Conservation (phyloP, 192 early-diverging fungal species). For the Funneliformis geosporum region DNA sequence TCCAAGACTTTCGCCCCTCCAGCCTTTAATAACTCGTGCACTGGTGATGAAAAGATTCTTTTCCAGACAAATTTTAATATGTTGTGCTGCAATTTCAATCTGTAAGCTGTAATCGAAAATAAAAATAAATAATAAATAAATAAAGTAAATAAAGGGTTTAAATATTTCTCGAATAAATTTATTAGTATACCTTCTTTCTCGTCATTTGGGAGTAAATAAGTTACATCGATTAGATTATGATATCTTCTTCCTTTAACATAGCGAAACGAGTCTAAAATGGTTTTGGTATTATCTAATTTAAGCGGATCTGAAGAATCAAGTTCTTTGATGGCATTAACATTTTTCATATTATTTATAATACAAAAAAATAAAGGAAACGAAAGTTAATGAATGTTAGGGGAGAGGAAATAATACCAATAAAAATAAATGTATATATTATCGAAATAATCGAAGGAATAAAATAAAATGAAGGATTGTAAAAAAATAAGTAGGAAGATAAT, state of each 20-base stretch:
- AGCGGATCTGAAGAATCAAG: background rate
- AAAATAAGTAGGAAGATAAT: too few species aligned
- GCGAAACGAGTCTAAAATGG: background rate
- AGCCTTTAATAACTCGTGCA: background rate
- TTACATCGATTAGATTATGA: constrained; percentile 26
- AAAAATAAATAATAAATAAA: too few species aligned
- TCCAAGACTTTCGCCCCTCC: constrained; percentile 7
- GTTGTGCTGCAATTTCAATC: constrained; percentile 1
- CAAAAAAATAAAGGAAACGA: background rate
- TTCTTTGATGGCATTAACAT: background rate
- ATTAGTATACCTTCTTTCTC: background rate
- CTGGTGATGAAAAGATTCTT: constrained; percentile 17
- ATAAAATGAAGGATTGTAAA: too few species aligned
- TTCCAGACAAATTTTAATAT: background rate
- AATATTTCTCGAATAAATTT: background rate
- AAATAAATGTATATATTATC: too few species aligned
- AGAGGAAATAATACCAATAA: too few species aligned
- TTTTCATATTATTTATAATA: background rate
- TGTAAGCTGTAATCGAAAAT: background rate
- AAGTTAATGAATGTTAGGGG: background rate
- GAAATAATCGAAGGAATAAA: too few species aligned
- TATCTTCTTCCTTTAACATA: constrained; percentile 28
- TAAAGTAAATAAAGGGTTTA: too few species aligned
- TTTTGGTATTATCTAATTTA: background rate
- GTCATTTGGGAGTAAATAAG: constrained; percentile 35